phyloP scores from a whole-genome alignment of 2,329 filamentous ascomycete species.

The Trichoderma gracile region DNA sequence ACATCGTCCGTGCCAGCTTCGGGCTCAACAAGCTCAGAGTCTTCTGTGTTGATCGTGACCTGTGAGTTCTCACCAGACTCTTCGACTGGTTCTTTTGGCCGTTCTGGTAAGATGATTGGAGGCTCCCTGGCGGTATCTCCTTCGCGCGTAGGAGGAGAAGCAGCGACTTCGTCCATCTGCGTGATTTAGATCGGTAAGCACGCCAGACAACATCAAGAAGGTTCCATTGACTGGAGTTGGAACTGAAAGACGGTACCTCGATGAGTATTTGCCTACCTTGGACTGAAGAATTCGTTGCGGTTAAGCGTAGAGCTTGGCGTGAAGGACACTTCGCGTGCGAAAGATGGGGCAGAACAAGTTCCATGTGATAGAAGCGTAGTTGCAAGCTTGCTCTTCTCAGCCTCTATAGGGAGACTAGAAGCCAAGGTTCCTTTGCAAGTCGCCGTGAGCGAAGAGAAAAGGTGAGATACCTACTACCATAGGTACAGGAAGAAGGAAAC shows the following conservation, averaged over 20 bases:
- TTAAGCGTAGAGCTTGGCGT: neutral
- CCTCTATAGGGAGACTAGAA: too few relatives aligned
- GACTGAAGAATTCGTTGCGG: too few relatives aligned
- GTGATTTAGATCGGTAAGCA: neutral
- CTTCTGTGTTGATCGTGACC: neutral
- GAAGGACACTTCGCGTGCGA: neutral
- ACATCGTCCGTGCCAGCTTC: conserved; percentile 3
- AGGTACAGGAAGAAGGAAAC: too few relatives aligned
- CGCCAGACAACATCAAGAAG: neutral
- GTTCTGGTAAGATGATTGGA: neutral
- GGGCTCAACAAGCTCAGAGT: neutral
- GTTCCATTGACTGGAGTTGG: neutral
- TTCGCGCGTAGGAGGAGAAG: neutral
- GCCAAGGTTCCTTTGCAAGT: too few relatives aligned
- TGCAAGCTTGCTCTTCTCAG: neutral
- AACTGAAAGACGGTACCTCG: too few relatives aligned
- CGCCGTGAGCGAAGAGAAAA: too few relatives aligned
- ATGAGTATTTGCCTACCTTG: too few relatives aligned
- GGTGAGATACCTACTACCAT: too few relatives aligned
- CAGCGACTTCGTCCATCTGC: neutral
- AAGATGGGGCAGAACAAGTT: too few relatives aligned
- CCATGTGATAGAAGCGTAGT: too few relatives aligned
- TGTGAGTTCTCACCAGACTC: neutral
- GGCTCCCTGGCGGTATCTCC: rapidly evolving
- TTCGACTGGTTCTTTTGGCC: neutral